These are phyloP conservation scores for Cyclanthera cordifolia DNA, from an alignment of 306 rosid species.

Conservation along the genomic window DNA sequence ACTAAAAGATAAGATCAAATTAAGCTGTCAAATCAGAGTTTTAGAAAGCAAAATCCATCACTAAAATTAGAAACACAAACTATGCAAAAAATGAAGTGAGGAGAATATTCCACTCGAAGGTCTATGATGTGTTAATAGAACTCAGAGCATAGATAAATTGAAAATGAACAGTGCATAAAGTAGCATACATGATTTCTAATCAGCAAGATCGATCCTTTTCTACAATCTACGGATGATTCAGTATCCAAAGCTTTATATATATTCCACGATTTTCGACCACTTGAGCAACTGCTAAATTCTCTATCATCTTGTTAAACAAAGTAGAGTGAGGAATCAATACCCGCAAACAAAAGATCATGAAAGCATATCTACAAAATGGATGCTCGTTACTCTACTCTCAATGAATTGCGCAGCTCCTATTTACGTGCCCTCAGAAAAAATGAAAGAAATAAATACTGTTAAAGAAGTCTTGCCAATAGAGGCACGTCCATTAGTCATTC, in stretches of 20 bases:
- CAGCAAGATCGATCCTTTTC: background rate
- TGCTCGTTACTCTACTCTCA: slow-evolving; percentile 3
- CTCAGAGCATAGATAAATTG: background rate
- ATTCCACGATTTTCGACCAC: slow-evolving; percentile 1
- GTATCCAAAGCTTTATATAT: slow-evolving; percentile 1
- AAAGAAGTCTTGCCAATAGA: slow-evolving; percentile 1
- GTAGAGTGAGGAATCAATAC: background rate
- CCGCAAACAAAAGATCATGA: background rate
- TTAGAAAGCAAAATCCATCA: background rate
- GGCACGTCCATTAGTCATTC: slow-evolving; percentile 12
- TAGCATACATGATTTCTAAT: background rate
- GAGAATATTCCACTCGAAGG: background rate
- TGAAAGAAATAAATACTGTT: background rate
- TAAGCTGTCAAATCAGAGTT: slow-evolving; percentile 4
- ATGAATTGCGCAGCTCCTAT: background rate
- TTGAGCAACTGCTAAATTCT: slow-evolving; percentile 1
- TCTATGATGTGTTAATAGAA: background rate
- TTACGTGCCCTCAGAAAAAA: slow-evolving; percentile 6
- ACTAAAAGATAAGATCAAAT: background rate
- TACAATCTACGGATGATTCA: slow-evolving; percentile 1
- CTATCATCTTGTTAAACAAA: background rate
- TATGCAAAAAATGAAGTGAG: background rate
- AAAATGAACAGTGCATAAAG: background rate
- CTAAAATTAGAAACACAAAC: background rate
- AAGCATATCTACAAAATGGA: background rate